Conservation (phyloP, 1,284 basidiomycete genomes). For the Leucoagaricus sp. region DNA sequence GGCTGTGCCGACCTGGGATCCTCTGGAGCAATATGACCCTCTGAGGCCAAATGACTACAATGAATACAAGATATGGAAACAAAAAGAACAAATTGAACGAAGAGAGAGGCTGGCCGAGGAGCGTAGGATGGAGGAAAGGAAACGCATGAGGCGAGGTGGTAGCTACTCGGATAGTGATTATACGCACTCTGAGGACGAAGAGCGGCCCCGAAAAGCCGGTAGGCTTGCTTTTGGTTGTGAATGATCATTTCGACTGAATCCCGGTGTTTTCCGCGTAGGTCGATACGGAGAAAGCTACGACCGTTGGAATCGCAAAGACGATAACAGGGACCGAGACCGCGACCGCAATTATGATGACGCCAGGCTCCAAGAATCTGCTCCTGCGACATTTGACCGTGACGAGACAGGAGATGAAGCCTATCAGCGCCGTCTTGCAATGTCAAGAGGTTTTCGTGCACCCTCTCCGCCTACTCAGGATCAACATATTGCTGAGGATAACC, state of each 20-base stretch:
- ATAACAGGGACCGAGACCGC: slow-evolving; percentile 38
- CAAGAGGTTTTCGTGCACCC: slow-evolving; percentile 10
- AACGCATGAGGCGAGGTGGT: slow-evolving; percentile 59
- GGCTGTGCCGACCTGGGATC: slow-evolving; percentile 66
- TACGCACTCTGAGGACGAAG: slow-evolving; percentile 68
- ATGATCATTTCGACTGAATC: background rate
- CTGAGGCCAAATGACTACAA: slow-evolving; percentile 84
- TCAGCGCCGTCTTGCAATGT: slow-evolving; percentile 27
- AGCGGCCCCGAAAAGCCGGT: slow-evolving; percentile 74
- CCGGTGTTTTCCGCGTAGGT: slow-evolving; percentile 37
- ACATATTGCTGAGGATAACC: background rate
- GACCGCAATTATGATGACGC: slow-evolving; percentile 16
- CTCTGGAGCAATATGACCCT: slow-evolving; percentile 77
- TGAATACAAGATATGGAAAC: slow-evolving; percentile 79
- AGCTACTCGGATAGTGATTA: slow-evolving; percentile 66
- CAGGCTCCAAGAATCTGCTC: slow-evolving; percentile 29
- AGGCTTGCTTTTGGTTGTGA: slow-evolving; percentile 18
- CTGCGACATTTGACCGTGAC: slow-evolving; percentile 18
- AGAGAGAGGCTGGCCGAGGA: slow-evolving; percentile 63
- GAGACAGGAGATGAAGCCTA: slow-evolving; percentile 30
- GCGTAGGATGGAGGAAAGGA: slow-evolving; percentile 55
- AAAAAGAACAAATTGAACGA: slow-evolving; percentile 70
- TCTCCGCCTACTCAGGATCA: slow-evolving; percentile 3
- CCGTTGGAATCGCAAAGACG: slow-evolving; percentile 54
- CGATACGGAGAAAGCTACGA: slow-evolving; percentile 57